A percentile compares a stretch with the other conserved stretches of the same genome.
phyloP scores from a whole-genome alignment of 495 filamentous ascomycete species.

The Neurospora tetrasperma region DNA sequence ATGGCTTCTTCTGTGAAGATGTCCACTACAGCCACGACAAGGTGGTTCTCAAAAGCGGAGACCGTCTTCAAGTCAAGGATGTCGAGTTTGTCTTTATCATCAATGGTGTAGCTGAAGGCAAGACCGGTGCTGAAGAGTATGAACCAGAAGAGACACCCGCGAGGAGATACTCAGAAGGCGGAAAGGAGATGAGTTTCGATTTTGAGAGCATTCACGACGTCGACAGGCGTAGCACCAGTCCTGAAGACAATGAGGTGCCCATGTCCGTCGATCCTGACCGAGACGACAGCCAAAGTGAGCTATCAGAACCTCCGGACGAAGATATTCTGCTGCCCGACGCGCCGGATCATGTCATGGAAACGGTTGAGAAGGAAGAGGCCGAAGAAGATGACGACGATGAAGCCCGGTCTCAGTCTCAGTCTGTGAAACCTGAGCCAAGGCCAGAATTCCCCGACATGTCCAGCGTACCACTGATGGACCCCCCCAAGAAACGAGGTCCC shows the following conservation, averaged over 20 bases:
- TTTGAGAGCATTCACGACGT: slow-evolving; percentile 51
- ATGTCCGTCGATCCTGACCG: slow-evolving; percentile 1
- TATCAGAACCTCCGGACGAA: slow-evolving; percentile 20
- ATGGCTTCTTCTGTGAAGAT: slow-evolving; percentile 77
- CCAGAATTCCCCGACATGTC: slow-evolving; percentile 20
- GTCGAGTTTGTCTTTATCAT: slow-evolving; percentile 64
- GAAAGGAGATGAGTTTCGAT: slow-evolving; percentile 53
- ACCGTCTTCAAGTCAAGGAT: slow-evolving; percentile 67
- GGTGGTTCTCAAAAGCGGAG: slow-evolving; percentile 59
- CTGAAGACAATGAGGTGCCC: slow-evolving; percentile 24
- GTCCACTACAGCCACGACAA: slow-evolving; percentile 53
- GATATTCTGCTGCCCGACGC: slow-evolving; percentile 22
- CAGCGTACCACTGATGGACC: slow-evolving; percentile 7
- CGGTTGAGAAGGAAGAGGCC: slow-evolving; percentile 22
- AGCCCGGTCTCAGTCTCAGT: slow-evolving; percentile 1
- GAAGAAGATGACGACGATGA: slow-evolving; percentile 33
- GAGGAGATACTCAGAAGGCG: slow-evolving; percentile 39
- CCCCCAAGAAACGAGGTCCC: slow-evolving; percentile 66
- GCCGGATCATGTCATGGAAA: slow-evolving; percentile 24
- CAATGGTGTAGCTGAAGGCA: slow-evolving; percentile 59
- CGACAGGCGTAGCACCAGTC: slow-evolving; percentile 43
- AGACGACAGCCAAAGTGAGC: slow-evolving; percentile 19
- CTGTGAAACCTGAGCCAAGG: slow-evolving; percentile 24
- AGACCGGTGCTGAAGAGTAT: slow-evolving; percentile 52
- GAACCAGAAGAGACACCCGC: slow-evolving; percentile 25